phyloP scores from a whole-genome alignment of 768 basidiomycete species.

The Phlebiopsis flavidoalba region DNA sequence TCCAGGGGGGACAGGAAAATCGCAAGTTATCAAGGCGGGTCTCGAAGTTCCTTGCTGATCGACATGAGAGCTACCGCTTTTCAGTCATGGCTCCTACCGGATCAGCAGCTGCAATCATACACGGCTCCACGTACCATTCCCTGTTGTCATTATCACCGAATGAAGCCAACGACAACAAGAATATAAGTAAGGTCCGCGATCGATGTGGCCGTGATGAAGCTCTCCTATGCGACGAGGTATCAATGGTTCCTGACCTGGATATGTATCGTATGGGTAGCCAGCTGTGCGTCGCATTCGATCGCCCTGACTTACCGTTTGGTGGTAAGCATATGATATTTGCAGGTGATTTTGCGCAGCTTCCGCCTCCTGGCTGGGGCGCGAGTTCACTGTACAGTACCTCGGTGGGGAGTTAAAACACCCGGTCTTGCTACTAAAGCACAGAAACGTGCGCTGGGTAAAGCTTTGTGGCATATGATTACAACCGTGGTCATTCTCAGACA shows the following conservation, averaged over 20 bases:
- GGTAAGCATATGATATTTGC: background rate
- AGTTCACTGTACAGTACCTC: background rate
- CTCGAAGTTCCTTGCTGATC: too few relatives aligned
- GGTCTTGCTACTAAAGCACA: background rate
- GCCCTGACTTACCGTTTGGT: background rate
- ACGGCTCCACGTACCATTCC: too few relatives aligned
- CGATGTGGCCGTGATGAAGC: too few relatives aligned
- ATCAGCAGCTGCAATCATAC: too few relatives aligned
- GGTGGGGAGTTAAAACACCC: too few relatives aligned
- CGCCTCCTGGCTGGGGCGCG: background rate
- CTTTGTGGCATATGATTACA: slow-evolving; percentile 13
- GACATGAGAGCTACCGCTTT: too few relatives aligned
- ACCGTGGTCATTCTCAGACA: slow-evolving; percentile 13
- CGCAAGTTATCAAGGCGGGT: slow-evolving; percentile 4
- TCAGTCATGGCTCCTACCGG: too few relatives aligned
- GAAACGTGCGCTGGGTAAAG: background rate
- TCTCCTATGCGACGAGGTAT: too few relatives aligned
- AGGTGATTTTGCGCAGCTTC: background rate
- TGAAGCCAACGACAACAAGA: too few relatives aligned
- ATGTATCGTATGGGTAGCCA: background rate
- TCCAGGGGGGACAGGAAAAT: slow-evolving; percentile 21
- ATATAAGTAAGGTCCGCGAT: too few relatives aligned
- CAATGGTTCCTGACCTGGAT: too few relatives aligned
- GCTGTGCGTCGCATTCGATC: background rate
- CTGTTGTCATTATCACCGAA: too few relatives aligned